phyloP scores from a whole-genome alignment of 2,329 filamentous ascomycete species.

The Apiospora marii region DNA sequence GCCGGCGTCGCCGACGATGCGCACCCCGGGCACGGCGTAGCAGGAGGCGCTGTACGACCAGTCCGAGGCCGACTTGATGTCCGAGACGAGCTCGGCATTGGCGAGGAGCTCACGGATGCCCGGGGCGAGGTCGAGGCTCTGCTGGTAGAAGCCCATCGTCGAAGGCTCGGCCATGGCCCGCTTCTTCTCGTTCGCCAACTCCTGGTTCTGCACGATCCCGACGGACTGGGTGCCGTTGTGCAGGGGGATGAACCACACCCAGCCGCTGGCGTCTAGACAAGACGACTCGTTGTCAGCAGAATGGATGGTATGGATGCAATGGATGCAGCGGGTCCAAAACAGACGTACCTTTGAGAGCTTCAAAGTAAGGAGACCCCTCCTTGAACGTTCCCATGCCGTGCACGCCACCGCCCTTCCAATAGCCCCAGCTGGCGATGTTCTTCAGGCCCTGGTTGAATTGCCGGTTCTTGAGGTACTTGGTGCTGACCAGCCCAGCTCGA shows the following conservation, averaged over 20 bases:
- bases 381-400: conserved; percentile 39
- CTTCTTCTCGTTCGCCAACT: conserved; percentile 46
- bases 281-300: conserved; percentile 46
- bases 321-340: not conserved
- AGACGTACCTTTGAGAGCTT: not conserved
- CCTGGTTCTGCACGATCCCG: conserved; percentile 52
- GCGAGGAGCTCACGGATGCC: conserved; percentile 38
- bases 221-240: conserved; percentile 54
- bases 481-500: conserved; percentile 53
- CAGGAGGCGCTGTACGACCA: conserved; percentile 51
- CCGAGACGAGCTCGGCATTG: conserved; percentile 41
- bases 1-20: conserved; percentile 55
- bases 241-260: conserved; percentile 59
- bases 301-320: not conserved
- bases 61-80: conserved; percentile 53
- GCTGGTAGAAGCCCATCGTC: conserved; percentile 44
- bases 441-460: conserved; percentile 55
- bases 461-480: conserved; percentile 58
- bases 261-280: conserved; percentile 57
- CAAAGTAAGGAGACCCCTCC: not conserved
- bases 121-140: conserved; percentile 45
- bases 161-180: conserved; percentile 32
- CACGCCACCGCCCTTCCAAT: conserved; percentile 48
- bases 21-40: conserved; percentile 50
- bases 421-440: conserved; percentile 59